phyloP scores from a whole-genome alignment of 441 rosid genomes.

The Corymbia citriodora region DNA sequence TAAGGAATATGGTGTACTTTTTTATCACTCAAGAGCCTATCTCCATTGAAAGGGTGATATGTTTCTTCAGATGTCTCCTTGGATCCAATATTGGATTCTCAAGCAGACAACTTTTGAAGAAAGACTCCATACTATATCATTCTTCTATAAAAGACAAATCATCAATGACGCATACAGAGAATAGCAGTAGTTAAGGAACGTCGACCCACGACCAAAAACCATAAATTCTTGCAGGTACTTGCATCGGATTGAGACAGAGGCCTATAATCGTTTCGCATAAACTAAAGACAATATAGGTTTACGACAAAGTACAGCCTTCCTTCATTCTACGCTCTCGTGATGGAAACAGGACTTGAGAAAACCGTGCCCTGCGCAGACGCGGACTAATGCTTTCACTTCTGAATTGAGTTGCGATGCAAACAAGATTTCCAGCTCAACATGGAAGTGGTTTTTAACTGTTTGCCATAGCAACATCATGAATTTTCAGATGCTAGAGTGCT shows the following conservation, averaged over 20 bases:
- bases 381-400: not conserved
- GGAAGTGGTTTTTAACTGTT: not conserved
- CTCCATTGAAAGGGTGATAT: not conserved
- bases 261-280: not conserved
- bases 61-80: not conserved
- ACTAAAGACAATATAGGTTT: not conserved
- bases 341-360: not conserved
- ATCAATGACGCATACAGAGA: not conserved
- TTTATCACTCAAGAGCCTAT: not conserved
- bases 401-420: not conserved
- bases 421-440: not conserved
- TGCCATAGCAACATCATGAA: not conserved
- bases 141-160: not conserved
- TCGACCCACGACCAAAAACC: not conserved
- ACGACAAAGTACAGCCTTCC: not conserved
- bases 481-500: not conserved
- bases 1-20: not conserved
- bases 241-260: not conserved
- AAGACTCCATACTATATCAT: not conserved
- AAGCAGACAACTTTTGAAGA: not conserved
- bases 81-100: not conserved
- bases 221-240: not conserved
- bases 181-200: not conserved
- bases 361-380: not conserved
- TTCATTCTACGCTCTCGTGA: not conserved